Percentiles rank a stretch among this genome's conserved stretches.
These are phyloP conservation scores for Yamadazyma ubonensis DNA, from an alignment of 805 yeast species.

Conservation along the genomic window DNA sequence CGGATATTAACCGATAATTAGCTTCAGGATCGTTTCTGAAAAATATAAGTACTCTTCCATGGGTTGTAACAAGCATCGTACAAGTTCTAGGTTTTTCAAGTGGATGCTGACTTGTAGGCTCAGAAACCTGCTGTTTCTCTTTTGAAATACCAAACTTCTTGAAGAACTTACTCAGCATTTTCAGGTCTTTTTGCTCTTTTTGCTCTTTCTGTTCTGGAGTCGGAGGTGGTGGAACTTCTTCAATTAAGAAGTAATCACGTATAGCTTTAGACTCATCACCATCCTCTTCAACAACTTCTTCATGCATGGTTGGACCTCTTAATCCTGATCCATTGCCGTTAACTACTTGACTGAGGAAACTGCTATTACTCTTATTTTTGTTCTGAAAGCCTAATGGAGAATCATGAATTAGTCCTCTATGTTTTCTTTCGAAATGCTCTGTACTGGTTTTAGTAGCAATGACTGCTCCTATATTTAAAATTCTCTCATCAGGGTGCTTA, in stretches of 20 bases:
- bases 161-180: slow-evolving; percentile 17
- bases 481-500: slow-evolving; percentile 56
- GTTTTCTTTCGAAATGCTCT: slow-evolving; percentile 54
- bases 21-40: slow-evolving; percentile 40
- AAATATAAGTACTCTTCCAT: slow-evolving; percentile 63
- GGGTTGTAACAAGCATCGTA: slow-evolving; percentile 56
- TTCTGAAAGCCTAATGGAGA: slow-evolving; percentile 50
- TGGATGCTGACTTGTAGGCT: slow-evolving; percentile 19
- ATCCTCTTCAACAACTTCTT: slow-evolving; percentile 9
- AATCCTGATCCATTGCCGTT: slow-evolving; percentile 31
- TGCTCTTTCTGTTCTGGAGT: slow-evolving; percentile 1
- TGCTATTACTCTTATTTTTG: slow-evolving; percentile 21
- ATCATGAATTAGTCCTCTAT: slow-evolving; percentile 56
- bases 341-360: slow-evolving; percentile 39
- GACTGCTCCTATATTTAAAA: slow-evolving; percentile 56
- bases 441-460: slow-evolving; percentile 44
- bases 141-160: slow-evolving; percentile 19
- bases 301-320: slow-evolving; percentile 12
- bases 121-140: slow-evolving; percentile 10
- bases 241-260: slow-evolving; percentile 46
- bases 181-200: background rate
- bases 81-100: slow-evolving; percentile 45
- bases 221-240: slow-evolving; percentile 17
- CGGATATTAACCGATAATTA: slow-evolving; percentile 49
- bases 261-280: slow-evolving; percentile 66